Evolutionary conservation across 108 stramenopile genomes (phyloP), one percentile per base, ranked within the genome.

Genomic region (Fistulifera pelliculosa): DNA sequence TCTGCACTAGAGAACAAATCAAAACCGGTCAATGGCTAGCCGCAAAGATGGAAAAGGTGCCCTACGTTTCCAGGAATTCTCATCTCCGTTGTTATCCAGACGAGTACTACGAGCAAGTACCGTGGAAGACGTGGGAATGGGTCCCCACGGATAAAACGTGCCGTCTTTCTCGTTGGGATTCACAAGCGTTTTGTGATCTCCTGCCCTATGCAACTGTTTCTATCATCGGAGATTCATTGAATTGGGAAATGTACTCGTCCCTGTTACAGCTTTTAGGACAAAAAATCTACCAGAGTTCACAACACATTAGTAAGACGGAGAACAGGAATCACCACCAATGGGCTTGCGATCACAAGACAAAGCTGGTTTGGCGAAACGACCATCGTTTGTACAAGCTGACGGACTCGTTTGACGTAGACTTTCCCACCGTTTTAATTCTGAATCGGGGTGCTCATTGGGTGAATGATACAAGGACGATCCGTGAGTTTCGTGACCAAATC

Each of bases 401-500:
- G 11, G 31, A 58, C 15, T 49, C 63, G 6, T 54, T 74, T 40
- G 17, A 49, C n/a, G 38, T 27, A 19, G 41, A 45, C 15, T 66
- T 69, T 49, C 75, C 75, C 1, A 44, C 55, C 3, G 70, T 76
- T 14, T 25, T 76, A 15, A 66, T 76, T n/a, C 40, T 76, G 19
- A 76, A 76, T 58, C 68, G 75, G 8, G 75, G 75, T 21, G 75
- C 75, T 2, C 75, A 76, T 43, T 76, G 71, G 22, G 42, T 60
- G 25, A 43, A 42, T 12, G 70, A 76, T 54, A 48, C 61, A 11
- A 43, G 48, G 35, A 53, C 69, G 17, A 23, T 66, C 47, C 18
- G 43, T 12, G 64, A 49, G 1, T 28, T 75, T 10, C 45, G 49
- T 26, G 38, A 38, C 14, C 56, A 28, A 22, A 56, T 62, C 39